These are phyloP conservation scores for Aspergillus spinulosporus DNA, from an alignment of 2,329 filamentous ascomycete species.

Conservation along the genomic window DNA sequence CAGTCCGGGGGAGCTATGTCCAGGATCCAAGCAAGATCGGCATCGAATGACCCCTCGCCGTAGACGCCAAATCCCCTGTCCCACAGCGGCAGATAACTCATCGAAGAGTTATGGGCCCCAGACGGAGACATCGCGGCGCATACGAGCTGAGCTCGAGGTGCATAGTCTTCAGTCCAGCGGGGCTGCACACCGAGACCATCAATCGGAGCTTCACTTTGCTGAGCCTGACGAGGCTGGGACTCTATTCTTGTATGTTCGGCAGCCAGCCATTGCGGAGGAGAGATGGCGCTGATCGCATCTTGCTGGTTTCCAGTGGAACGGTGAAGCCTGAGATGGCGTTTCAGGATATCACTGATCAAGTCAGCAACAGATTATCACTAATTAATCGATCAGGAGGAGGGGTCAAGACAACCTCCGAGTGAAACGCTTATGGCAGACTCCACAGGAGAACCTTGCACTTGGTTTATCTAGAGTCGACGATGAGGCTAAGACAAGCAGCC, in stretches of 20 bases:
- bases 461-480: slow-evolving; percentile 8
- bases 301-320: neutral
- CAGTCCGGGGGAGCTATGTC: slow-evolving; percentile 12
- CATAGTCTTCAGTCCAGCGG: neutral
- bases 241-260: neutral
- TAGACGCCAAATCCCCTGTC: slow-evolving; percentile 12
- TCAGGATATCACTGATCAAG: slow-evolving; percentile 2
- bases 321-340: slow-evolving; percentile 5
- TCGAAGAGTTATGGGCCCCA: neutral
- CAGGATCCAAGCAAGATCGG: slow-evolving; percentile 17
- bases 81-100: neutral
- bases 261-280: too few relatives aligned
- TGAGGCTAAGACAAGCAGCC: neutral
- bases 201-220: neutral
- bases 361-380: neutral
- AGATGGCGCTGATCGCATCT: too few relatives aligned
- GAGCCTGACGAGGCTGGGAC: neutral
- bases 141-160: neutral
- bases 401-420: slow-evolving; percentile 11
- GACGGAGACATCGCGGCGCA: neutral
- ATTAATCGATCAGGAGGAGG: neutral
- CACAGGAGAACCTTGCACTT: slow-evolving; percentile 12
- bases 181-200: neutral
- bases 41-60: slow-evolving; percentile 14
- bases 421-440: slow-evolving; percentile 11